phyloP scores from a whole-genome alignment of 1,284 basidiomycete species.

The Moesziomyces aphidis region DNA sequence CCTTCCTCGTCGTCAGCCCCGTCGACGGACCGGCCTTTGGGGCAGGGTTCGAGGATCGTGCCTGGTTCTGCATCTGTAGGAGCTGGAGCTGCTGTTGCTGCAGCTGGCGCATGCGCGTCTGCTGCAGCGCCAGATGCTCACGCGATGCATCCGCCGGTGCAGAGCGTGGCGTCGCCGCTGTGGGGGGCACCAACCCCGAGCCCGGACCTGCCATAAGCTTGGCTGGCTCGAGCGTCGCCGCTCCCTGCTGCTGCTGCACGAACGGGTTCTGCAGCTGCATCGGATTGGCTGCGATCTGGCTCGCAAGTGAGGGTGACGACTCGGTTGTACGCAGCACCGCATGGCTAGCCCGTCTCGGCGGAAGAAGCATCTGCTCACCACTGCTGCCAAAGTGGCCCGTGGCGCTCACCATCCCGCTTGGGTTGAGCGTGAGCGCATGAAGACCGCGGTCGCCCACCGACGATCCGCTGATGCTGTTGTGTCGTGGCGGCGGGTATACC shows the following conservation, averaged over 20 bases:
- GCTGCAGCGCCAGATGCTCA: constrained; percentile 29
- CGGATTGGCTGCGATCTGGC: constrained; percentile 45
- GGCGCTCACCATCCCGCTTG: constrained; percentile 21
- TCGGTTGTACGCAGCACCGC: constrained; percentile 21
- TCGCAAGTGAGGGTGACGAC: constrained; percentile 35
- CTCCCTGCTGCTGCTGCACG: constrained; percentile 17
- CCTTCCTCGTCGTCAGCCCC: constrained; percentile 21
- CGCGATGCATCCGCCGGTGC: constrained; percentile 30
- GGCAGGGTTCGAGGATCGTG: constrained; percentile 1
- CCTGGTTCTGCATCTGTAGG: constrained; percentile 27
- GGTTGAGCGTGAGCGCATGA: constrained; percentile 12
- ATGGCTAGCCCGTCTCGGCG: constrained; percentile 16
- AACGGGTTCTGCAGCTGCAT: constrained; percentile 48
- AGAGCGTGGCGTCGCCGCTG: constrained; percentile 30
- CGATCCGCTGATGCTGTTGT: constrained; percentile 23
- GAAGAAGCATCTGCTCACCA: constrained; percentile 26
- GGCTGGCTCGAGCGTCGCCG: constrained; percentile 28
- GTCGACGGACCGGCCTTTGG: constrained; percentile 7
- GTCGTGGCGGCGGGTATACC: constrained; percentile 40
- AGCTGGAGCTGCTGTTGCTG: constrained; percentile 40
- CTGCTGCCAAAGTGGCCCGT: background rate
- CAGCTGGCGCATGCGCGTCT: constrained; percentile 30
- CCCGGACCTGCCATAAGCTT: constrained; percentile 18
- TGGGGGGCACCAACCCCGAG: constrained; percentile 15
- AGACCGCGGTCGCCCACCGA: constrained; percentile 2